phyloP scores from a whole-genome alignment of 2,329 filamentous ascomycete species.

The Pseudonectria foliicola region DNA sequence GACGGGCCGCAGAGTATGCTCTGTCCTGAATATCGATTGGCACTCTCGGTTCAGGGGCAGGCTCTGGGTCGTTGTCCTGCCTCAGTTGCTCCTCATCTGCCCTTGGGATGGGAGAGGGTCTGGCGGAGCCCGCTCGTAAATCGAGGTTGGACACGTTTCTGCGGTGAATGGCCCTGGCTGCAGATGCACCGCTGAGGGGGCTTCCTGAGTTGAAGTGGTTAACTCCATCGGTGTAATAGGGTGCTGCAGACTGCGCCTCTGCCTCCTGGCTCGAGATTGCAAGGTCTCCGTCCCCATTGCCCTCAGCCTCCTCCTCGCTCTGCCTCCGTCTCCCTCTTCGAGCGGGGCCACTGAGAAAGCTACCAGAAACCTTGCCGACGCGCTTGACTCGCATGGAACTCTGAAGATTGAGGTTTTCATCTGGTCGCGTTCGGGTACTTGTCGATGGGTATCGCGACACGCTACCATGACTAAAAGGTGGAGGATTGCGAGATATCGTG shows the following conservation, averaged over 20 bases:
- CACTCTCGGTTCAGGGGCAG: constrained; percentile 25
- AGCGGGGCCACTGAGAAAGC: constrained; percentile 73
- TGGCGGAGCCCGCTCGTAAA: constrained; percentile 25
- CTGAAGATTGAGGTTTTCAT: constrained; percentile 59
- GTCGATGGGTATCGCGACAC: constrained; percentile 47
- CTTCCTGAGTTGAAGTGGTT: constrained; percentile 52
- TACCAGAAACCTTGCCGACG: constrained; percentile 66
- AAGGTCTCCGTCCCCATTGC: constrained; percentile 34
- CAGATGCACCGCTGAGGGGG: constrained; percentile 44
- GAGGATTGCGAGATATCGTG: constrained; percentile 41
- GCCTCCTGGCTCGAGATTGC: constrained; percentile 34
- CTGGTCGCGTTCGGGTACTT: constrained; percentile 42
- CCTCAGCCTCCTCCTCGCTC: constrained; percentile 58
- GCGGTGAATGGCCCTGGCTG: constrained; percentile 35
- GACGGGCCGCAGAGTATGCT: constrained; percentile 27
- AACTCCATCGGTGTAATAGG: constrained; percentile 36
- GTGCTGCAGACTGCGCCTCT: constrained; percentile 33
- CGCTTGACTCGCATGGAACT: constrained; percentile 73
- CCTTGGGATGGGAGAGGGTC: constrained; percentile 19
- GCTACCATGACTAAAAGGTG: constrained; percentile 42
- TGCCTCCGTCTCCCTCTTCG: constrained; percentile 62
- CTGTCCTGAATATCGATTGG: constrained; percentile 43
- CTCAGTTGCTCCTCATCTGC: too few relatives aligned
- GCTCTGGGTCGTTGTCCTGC: constrained; percentile 11
- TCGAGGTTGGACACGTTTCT: constrained; percentile 33